Evolutionary conservation across 768 basidiomycete species (phyloP).

Genomic region (Kwoniella europaea): DNA sequence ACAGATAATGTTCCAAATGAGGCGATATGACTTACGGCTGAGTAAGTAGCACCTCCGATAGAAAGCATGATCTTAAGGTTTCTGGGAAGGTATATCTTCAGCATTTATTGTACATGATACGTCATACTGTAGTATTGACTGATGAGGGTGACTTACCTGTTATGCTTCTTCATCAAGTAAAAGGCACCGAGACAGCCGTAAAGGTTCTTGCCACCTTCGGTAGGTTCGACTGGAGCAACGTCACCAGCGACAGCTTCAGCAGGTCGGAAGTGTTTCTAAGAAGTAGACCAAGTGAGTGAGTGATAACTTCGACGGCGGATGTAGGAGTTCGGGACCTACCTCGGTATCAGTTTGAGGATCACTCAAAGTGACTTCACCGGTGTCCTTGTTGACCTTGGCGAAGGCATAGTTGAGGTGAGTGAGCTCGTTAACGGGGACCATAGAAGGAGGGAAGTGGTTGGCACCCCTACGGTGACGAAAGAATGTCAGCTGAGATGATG

Average conservation of each 20-base stretch:
- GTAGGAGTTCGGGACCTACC: constrained; percentile 31
- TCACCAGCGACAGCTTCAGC: constrained; percentile 73
- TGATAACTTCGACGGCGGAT: no score
- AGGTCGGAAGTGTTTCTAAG: constrained; percentile 1
- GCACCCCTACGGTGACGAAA: not conserved
- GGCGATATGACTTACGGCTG: constrained; percentile 16
- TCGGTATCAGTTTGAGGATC: constrained; percentile 92
- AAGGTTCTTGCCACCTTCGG: constrained; percentile 83
- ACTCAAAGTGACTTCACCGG: constrained; percentile 83
- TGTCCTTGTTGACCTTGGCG: constrained; percentile 79
- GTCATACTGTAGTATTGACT: no score
- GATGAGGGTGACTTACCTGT: constrained; percentile 62
- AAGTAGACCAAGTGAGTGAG: not conserved
- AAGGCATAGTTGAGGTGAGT: constrained; percentile 94
- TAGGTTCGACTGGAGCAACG: constrained; percentile 97
- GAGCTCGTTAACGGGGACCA: constrained; percentile 81
- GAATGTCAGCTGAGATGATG: not conserved
- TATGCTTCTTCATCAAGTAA: constrained; percentile 82
- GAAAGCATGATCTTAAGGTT: constrained; percentile 70
- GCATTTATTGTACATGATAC: no score
- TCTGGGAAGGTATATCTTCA: no score
- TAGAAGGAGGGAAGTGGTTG: not conserved
- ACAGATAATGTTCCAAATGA: not conserved
- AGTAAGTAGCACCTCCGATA: constrained; percentile 78
- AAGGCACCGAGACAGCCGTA: constrained; percentile 95